Base-by-base conservation (phyloP, 345 rosid species). In the Moringa oleifera region DNA sequence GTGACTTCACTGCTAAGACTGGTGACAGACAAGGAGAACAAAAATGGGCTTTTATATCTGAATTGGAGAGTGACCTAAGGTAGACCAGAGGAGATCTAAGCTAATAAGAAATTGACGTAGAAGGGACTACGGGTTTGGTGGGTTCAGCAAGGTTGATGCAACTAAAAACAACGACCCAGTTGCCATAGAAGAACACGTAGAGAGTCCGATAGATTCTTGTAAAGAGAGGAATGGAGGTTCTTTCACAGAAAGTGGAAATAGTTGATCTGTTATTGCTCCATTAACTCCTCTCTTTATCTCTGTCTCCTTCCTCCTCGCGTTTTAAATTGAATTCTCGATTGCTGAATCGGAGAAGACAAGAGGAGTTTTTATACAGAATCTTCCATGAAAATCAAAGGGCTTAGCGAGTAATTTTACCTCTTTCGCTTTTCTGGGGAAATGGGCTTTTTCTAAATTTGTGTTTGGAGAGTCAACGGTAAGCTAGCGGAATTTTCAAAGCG, bases 81-180 rank as follows among this genome's bases (percentile, higher is more conserved):
- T 5, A 41, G 12, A 41, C 6, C 1, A 41, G 47, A 41, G 6
- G 37, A n/a, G 37, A 33, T 33, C 37, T 33, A 41, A 41, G 12
- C 47, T 7, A 41, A 45, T 5, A 9, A 57, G 28, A 59, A 36
- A 49, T 61, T 61, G 56, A 61, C 49, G 20, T n/a, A 25, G 66
- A 17, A n/a, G n/a, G n/a, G n/a, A n/a, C n/a, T n/a, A 33, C 4
- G 11, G 8, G 54, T 6, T 18, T 11, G 60, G 24, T 60, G 57
- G 61, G 18, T 55, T 21, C 55, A 60, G 73, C 21, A 56, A 45
- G 60, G 57, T 64, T 51, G 67, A 68, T 65, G 20, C 60, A 73
- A 68, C 77, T 57, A 62, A n/a, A 18, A 65, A 68, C n/a, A 68
- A 63, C 72, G 59, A 73, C 66, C n/a, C 69, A 37, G 57, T 18